Evolutionary conservation across 176 grass and related monocot genomes (phyloP).

Genomic region (Puya raimondii): DNA sequence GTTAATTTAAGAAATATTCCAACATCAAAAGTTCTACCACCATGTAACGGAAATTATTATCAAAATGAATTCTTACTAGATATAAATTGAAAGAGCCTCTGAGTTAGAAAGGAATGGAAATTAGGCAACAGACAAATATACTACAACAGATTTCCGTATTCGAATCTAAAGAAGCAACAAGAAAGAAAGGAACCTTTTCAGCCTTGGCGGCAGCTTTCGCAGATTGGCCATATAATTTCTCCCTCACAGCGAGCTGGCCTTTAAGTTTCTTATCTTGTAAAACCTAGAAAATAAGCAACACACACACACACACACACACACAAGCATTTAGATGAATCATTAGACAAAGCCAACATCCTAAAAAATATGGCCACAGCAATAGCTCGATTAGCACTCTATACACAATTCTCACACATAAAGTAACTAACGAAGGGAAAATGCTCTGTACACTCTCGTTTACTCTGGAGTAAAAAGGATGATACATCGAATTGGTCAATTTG

Average conservation of each 20-base stretch:
- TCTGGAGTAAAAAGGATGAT: no score
- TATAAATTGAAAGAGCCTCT: no score
- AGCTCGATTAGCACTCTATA: not conserved
- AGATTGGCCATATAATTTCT: conserved; percentile 62
- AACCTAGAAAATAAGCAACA: conserved; percentile 21
- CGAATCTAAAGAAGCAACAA: not conserved
- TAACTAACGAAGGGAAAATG: not conserved
- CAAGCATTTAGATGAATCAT: conserved; percentile 11
- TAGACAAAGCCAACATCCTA: not conserved
- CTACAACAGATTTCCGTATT: no score
- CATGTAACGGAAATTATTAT: no score
- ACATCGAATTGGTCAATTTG: no score
- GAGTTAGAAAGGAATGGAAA: no score
- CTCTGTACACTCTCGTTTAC: not conserved
- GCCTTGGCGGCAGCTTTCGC: conserved; percentile 66
- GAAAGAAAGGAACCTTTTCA: conserved; percentile 45
- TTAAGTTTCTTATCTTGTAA: conserved; percentile 76
- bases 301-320: no score
- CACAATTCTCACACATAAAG: not conserved
- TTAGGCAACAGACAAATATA: no score
- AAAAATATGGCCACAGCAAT: not conserved
- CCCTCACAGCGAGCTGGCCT: conserved; percentile 54
- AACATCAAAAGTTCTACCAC: no score
- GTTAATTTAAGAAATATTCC: no score
- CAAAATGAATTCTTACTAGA: no score